Base-by-base conservation (phyloP, 306 rosid genomes). In the Elaeagnus macrophylla region DNA sequence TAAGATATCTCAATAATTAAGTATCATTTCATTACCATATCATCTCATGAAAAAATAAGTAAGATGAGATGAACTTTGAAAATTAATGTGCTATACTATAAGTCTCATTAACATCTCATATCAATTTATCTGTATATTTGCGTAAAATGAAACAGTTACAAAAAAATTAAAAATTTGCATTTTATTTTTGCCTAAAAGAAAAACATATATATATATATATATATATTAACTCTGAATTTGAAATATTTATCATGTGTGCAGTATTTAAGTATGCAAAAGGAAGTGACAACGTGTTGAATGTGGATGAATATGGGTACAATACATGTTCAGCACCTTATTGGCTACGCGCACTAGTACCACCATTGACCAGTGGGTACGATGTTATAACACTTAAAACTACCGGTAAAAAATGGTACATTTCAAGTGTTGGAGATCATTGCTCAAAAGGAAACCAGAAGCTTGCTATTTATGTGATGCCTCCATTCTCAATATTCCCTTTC, bases 331-430 rank as follows among this genome's bases (percentile, higher is more conserved):
- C 39, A 6, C 59, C 67, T 25, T 25, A 2, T 25, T 25, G 32
- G 9, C n/a, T n/a, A n/a, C n/a, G n/a, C n/a, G 4, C 49, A n/a
- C 6, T 0, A 17, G 15, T 19, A 1, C 44, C 41, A 11, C 12
- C 40, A 32, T 43, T 40, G 3, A 47, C 48, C 0, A 14, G 54
- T 9, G 76, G 76, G 37, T 39, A 48, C 39, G 71, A 71, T 52
- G 37, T 8, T 15, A 37, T 71, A 14, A 38, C 0, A 3, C 57
- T 71, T 1, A 25, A 15, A 6, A 6, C 43, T 0, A 8, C 50
- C 1, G 67, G 76, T 9, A 71, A 36, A 0, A 65, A 65, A 48
- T 71, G 76, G 76, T 71, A 71, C 51, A 41, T 59, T 7, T 71
- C 62, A 14, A 16, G 62, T 7, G 32, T 17, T 35, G 1, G 6